These are phyloP conservation scores for Coniochaeta sp. DNA, from an alignment of 2,329 filamentous ascomycete genomes.

Conservation along the genomic window DNA sequence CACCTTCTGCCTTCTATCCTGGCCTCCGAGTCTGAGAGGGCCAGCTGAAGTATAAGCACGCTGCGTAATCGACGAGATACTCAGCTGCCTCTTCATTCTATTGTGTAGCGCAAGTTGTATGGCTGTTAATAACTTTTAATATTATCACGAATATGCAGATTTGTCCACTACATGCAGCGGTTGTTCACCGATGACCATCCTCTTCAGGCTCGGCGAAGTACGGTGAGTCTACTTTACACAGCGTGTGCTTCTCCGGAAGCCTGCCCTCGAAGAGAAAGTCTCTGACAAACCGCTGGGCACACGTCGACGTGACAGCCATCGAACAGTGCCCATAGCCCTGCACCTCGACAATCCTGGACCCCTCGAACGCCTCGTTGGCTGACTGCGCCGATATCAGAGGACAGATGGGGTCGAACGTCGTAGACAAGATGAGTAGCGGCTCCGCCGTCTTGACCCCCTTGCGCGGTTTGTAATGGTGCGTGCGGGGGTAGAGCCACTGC, in stretches of 20 bases:
- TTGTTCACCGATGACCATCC: no score
- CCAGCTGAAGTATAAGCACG: no score
- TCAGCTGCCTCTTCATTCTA: neutral
- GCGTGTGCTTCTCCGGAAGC: constrained; percentile 24
- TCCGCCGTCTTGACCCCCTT: constrained; percentile 30
- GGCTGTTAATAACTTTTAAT: no score
- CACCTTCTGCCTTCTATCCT: no score
- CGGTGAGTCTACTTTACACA: constrained; percentile 28
- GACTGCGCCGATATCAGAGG: constrained; percentile 28
- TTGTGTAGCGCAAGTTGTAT: neutral
- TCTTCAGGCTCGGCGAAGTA: constrained; percentile 26
- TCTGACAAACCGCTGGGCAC: constrained; percentile 25
- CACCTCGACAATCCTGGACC: constrained; percentile 30
- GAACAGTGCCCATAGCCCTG: constrained; percentile 35
- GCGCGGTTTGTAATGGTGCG: constrained; percentile 20
- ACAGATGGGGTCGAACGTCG: constrained; percentile 51
- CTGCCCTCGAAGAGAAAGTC: constrained; percentile 28
- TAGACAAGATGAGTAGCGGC: constrained; percentile 47
- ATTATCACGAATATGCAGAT: no score
- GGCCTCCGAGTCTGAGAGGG: no score
- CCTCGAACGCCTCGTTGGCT: constrained; percentile 25
- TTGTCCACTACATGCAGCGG: no score
- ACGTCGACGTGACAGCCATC: constrained; percentile 26
- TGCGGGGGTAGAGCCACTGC: constrained; percentile 20
- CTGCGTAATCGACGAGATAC: neutral